Percentiles rank a stretch among this genome's conserved stretches.
These are phyloP conservation scores for Wickerhamomyces silvicola DNA, from an alignment of 805 yeast genomes.

Conservation along the genomic window DNA sequence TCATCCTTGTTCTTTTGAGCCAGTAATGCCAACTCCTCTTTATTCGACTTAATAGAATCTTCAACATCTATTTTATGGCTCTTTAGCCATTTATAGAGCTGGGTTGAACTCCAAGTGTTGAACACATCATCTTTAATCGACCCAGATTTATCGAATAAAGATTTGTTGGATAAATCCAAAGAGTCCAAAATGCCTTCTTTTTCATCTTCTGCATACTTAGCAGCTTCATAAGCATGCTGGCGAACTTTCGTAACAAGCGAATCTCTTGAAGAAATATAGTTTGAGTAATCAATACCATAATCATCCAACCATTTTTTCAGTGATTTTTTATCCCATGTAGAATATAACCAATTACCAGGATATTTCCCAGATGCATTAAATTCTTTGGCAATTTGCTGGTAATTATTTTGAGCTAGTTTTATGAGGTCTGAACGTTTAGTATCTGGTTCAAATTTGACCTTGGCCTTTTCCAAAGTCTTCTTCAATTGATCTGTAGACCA, in stretches of 20 bases:
- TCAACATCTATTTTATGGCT: slow-evolving; percentile 36
- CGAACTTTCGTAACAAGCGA: slow-evolving; percentile 39
- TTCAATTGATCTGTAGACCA: slow-evolving; percentile 34
- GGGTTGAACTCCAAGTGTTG: slow-evolving; percentile 47
- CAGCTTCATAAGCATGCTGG: slow-evolving; percentile 38
- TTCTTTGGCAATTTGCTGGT: slow-evolving; percentile 30
- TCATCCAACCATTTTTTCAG: slow-evolving; percentile 43
- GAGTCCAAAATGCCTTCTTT: slow-evolving; percentile 34
- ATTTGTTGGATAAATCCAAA: slow-evolving; percentile 29
- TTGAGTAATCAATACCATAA: slow-evolving; percentile 33
- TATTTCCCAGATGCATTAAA: slow-evolving; percentile 36
- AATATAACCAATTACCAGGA: slow-evolving; percentile 47
- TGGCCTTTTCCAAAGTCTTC: slow-evolving; percentile 26
- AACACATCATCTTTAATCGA: slow-evolving; percentile 37
- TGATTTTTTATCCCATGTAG: slow-evolving; percentile 45
- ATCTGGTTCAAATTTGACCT: slow-evolving; percentile 24
- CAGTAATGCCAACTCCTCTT: slow-evolving; percentile 28
- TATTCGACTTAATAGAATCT: slow-evolving; percentile 27
- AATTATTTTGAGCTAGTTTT: slow-evolving; percentile 34
- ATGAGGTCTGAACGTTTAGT: slow-evolving; percentile 34
- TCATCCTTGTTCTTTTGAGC: slow-evolving; percentile 30
- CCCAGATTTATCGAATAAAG: slow-evolving; percentile 33
- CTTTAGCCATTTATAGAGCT: slow-evolving; percentile 48
- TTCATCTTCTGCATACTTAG: slow-evolving; percentile 31
- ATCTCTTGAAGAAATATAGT: slow-evolving; percentile 30